These are phyloP conservation scores for Ceratocystis alfenasii DNA, from an alignment of 2,329 filamentous ascomycete genomes.

Conservation along the genomic window DNA sequence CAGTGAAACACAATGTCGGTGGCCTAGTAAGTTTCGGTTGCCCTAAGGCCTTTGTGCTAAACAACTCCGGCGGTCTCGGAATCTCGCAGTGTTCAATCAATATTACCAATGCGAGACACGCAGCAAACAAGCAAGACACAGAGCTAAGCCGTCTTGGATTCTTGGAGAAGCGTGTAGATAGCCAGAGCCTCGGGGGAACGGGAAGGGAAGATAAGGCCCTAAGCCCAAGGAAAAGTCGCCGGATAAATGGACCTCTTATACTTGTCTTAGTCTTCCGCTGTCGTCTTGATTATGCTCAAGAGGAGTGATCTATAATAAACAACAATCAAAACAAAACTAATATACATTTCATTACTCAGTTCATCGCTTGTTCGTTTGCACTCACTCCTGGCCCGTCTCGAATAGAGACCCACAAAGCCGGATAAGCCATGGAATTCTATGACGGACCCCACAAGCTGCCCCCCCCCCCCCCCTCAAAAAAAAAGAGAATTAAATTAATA, in stretches of 20 bases:
- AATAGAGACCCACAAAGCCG: background rate
- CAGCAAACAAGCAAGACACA: background rate
- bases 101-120: background rate
- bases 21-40: too few relatives aligned
- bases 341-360: background rate
- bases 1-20: too few relatives aligned
- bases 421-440: background rate
- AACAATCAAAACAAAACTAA: background rate
- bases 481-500: background rate
- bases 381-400: background rate
- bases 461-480: background rate
- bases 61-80: background rate
- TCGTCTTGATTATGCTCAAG: too few relatives aligned
- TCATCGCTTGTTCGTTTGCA: background rate
- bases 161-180: background rate
- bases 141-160: background rate
- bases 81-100: background rate
- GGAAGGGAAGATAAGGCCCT: background rate
- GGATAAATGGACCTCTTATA: slow-evolving; percentile 1
- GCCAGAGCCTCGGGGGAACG: background rate
- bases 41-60: background rate
- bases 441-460: background rate
- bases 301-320: background rate
- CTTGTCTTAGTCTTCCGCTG: background rate
- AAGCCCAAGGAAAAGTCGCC: background rate